Conservation (phyloP, 1,139 yeast genomes). For the Lodderomyces jiufengensis region DNA sequence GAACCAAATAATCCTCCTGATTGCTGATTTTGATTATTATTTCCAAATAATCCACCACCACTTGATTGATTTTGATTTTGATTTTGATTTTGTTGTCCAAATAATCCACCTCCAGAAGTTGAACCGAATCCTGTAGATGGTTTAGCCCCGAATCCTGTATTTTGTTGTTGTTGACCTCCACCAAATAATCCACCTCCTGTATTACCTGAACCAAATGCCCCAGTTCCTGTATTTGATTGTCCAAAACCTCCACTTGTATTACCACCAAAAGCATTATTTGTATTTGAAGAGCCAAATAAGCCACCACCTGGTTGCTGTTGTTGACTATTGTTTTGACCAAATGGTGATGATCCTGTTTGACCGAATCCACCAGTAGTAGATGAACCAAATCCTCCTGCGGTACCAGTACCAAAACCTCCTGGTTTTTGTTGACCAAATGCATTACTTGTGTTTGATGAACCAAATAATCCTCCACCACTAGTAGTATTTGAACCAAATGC, state of each 20-base stretch:
- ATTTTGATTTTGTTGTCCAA: constrained; percentile 20
- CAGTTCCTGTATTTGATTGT: constrained; percentile 9
- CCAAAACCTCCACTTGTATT: constrained; percentile 12
- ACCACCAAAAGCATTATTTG: constrained; percentile 19
- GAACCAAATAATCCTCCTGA: constrained; percentile 25
- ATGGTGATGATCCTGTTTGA: constrained; percentile 15
- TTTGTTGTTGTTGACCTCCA: constrained; percentile 6
- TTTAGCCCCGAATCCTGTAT: constrained; percentile 19
- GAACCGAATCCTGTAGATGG: constrained; percentile 13
- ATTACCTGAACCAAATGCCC: constrained; percentile 18
- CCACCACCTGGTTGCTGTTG: constrained; percentile 17
- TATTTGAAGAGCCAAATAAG: constrained; percentile 19
- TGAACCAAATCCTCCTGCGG: constrained; percentile 19
- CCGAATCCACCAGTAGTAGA: constrained; percentile 22
- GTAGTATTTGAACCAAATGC: constrained; percentile 12
- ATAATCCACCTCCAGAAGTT: constrained; percentile 16
- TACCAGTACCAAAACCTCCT: constrained; percentile 19
- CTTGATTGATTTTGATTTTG: constrained; percentile 5
- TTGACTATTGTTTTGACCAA: constrained; percentile 11
- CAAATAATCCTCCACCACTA: constrained; percentile 14
- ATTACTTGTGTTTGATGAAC: constrained; percentile 8
- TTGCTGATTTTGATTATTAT: constrained; percentile 5
- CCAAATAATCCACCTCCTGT: constrained; percentile 14
- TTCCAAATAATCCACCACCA: constrained; percentile 16
- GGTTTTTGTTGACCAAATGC: constrained; percentile 22